phyloP scores from a whole-genome alignment of 352 stramenopile species.

The Pythium aphanidermatum region DNA sequence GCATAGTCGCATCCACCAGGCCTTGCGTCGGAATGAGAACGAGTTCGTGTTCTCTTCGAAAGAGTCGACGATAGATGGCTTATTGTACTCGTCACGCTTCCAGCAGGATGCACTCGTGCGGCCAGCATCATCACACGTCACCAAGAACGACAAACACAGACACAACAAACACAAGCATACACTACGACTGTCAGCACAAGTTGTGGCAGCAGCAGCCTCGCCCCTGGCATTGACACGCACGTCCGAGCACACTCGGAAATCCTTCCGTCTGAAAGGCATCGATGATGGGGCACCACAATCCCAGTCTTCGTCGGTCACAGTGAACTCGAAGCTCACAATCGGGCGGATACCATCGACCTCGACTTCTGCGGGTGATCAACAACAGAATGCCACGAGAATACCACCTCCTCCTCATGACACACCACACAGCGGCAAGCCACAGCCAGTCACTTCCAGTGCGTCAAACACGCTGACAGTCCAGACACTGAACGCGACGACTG shows the following conservation, averaged over 20 bases:
- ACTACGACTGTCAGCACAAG: neutral
- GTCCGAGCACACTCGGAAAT: neutral
- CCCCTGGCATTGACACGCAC: neutral
- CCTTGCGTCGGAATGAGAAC: conserved; percentile 40
- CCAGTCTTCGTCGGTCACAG: too few relatives aligned
- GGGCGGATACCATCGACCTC: too few relatives aligned
- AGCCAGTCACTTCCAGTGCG: conserved; percentile 2
- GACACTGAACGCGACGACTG: neutral
- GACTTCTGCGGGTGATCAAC: too few relatives aligned
- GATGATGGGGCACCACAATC: too few relatives aligned
- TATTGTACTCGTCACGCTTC: conserved; percentile 54
- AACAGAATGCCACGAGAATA: too few relatives aligned
- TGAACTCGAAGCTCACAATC: too few relatives aligned
- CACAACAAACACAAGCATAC: neutral
- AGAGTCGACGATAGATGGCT: conserved; percentile 31
- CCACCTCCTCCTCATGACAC: too few relatives aligned
- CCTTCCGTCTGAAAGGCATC: neutral
- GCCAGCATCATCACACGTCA: conserved; percentile 15
- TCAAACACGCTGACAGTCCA: neutral
- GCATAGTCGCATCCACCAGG: conserved; percentile 57
- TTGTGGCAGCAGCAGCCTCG: neutral
- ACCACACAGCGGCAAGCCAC: too few relatives aligned
- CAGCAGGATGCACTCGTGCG: conserved; percentile 27
- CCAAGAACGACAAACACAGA: neutral
- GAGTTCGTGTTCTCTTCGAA: conserved; percentile 56